Percentiles rank a stretch among this genome's conserved stretches.
Conservation (phyloP, 495 filamentous ascomycete species). For the Hypoxylon rickii region DNA sequence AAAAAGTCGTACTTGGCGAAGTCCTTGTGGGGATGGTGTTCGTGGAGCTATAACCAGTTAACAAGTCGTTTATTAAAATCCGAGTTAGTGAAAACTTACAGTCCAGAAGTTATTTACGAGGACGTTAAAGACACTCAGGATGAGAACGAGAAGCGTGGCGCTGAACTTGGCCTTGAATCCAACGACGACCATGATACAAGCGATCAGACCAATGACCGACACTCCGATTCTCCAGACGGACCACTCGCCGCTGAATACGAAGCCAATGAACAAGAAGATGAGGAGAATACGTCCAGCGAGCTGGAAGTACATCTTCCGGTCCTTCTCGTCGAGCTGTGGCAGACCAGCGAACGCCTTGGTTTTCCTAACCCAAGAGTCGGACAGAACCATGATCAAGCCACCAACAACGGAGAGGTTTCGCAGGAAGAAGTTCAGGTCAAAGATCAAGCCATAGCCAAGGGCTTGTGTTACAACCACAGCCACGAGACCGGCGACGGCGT, state of each 20-base stretch:
- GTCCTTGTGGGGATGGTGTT: constrained; percentile 98
- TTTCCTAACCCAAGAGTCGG: constrained; percentile 97
- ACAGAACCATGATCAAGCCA: constrained; percentile 95
- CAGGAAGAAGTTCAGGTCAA: constrained; percentile 99
- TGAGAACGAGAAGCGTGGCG: constrained; percentile 88
- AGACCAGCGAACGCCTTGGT: constrained; percentile 94
- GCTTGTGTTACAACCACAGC: constrained; percentile 94
- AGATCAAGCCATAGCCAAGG: constrained; percentile 95
- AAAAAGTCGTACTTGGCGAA: constrained; percentile 99
- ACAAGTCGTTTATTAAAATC: neutral
- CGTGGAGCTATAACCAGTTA: constrained; percentile 72
- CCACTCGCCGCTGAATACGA: constrained; percentile 95
- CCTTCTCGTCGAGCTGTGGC: constrained; percentile 94
- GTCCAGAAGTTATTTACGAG: constrained; percentile 99
- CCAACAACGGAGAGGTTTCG: constrained; percentile 97
- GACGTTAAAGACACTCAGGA: constrained; percentile 94
- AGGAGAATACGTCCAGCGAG: constrained; percentile 93
- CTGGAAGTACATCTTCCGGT: constrained; percentile 99
- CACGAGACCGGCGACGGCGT: constrained; percentile 87
- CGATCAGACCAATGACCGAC: constrained; percentile 79
- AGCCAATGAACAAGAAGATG: constrained; percentile 95
- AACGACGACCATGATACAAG: constrained; percentile 98
- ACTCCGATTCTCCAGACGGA: constrained; percentile 82
- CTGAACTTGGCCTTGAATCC: constrained; percentile 99
- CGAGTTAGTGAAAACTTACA: constrained; percentile 59